Conservation (phyloP, 2,329 filamentous ascomycete genomes). For the Fusarium sp. region DNA sequence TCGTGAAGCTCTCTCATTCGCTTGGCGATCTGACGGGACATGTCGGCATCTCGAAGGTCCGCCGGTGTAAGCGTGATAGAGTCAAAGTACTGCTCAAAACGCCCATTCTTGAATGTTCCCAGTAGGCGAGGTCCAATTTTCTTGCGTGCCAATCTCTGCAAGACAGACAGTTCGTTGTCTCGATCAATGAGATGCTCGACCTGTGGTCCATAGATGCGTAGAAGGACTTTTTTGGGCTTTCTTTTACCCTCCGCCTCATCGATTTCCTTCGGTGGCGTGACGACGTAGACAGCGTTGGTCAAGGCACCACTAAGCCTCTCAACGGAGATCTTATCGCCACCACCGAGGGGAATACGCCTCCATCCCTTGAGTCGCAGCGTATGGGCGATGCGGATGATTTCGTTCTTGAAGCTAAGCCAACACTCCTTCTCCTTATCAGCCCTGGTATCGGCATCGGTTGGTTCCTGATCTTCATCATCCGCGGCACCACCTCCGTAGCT, state of each 20-base stretch:
- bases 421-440: conserved; percentile 76
- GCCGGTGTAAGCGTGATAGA: conserved; percentile 80
- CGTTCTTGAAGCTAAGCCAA: conserved; percentile 89
- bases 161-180: conserved; percentile 86
- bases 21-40: conserved; percentile 93
- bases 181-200: conserved; percentile 96
- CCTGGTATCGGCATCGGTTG: conserved; percentile 48
- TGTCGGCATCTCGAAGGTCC: conserved; percentile 83
- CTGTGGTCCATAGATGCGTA: conserved; percentile 94
- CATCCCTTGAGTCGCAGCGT: conserved; percentile 92
- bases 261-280: conserved; percentile 79
- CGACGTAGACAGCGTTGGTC: conserved; percentile 96
- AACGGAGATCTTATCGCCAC: conserved; percentile 74
- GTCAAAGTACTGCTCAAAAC: conserved; percentile 94
- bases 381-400: conserved; percentile 89
- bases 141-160: conserved; percentile 87
- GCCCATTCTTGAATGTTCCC: conserved; percentile 92
- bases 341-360: conserved; percentile 81
- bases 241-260: conserved; percentile 53
- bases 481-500: conserved; percentile 69
- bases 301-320: conserved; percentile 87
- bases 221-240: conserved; percentile 74
- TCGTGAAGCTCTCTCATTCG: conserved; percentile 97
- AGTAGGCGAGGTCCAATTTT: conserved; percentile 91
- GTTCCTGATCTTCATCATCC: conserved; percentile 52